phyloP scores from a whole-genome alignment of 1,139 yeast species.

The Lodderomyces jiufengensis region DNA sequence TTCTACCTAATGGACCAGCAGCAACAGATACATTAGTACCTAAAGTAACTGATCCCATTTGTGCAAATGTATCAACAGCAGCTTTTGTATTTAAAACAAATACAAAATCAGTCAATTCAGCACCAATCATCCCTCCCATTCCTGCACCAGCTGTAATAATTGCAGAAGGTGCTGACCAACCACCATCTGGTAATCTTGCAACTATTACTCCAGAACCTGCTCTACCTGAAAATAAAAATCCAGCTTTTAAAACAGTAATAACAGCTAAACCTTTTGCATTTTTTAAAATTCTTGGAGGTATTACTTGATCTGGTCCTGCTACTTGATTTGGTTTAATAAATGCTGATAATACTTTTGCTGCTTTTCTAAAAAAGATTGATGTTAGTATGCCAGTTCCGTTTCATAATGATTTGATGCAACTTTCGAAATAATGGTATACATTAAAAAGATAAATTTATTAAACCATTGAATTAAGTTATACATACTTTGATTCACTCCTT shows the following conservation, averaged over 20 bases:
- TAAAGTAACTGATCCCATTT: slow-evolving; percentile 86
- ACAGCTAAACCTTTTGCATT: slow-evolving; percentile 93
- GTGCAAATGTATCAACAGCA: slow-evolving; percentile 94
- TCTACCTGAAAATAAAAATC: slow-evolving; percentile 91
- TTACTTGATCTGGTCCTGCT: slow-evolving; percentile 83
- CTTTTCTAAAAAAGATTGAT: slow-evolving; percentile 52
- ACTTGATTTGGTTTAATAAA: slow-evolving; percentile 95
- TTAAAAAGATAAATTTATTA: too few relatives aligned
- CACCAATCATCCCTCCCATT: slow-evolving; percentile 97
- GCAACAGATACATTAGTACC: slow-evolving; percentile 96
- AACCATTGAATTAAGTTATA: too few relatives aligned
- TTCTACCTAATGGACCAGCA: slow-evolving; percentile 98
- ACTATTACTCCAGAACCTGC: slow-evolving; percentile 97
- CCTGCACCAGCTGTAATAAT: slow-evolving; percentile 97
- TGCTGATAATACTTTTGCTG: slow-evolving; percentile 88
- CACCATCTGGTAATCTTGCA: slow-evolving; percentile 89
- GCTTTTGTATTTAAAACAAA: slow-evolving; percentile 81
- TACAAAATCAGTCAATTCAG: slow-evolving; percentile 94
- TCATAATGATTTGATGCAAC: not conserved
- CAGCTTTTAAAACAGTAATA: slow-evolving; percentile 91
- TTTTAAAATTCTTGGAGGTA: slow-evolving; percentile 83
- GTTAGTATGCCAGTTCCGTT: slow-evolving; percentile 5
- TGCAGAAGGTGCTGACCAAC: slow-evolving; percentile 99
- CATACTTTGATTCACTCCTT: slow-evolving; percentile 81
- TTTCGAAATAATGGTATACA: too few relatives aligned